phyloP scores from a whole-genome alignment of 805 yeast species.

The Candida coquimbonensis region DNA sequence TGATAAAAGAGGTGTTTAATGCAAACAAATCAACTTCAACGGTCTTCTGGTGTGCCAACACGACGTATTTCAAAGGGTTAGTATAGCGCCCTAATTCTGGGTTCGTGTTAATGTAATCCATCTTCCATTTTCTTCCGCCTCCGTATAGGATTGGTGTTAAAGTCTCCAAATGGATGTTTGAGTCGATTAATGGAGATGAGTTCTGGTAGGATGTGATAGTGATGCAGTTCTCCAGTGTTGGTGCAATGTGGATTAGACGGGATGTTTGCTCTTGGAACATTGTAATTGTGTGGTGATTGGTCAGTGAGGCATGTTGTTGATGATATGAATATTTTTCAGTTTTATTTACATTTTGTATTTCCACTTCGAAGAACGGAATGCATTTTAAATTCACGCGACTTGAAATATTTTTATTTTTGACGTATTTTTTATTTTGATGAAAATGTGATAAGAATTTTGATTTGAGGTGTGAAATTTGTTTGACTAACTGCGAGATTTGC shows the following conservation, averaged over 20 bases:
- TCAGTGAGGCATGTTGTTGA: too few relatives aligned
- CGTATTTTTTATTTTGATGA: too few relatives aligned
- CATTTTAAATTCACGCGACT: too few relatives aligned
- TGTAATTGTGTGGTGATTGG: too few relatives aligned
- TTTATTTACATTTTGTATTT: too few relatives aligned
- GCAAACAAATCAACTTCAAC: conserved; percentile 30
- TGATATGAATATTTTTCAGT: too few relatives aligned
- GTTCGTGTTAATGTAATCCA: conserved; percentile 6
- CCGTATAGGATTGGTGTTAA: conserved; percentile 29
- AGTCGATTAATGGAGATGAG: conserved; percentile 10
- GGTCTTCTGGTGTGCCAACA: conserved; percentile 8
- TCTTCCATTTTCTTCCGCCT: conserved; percentile 33
- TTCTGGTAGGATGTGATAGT: conserved; percentile 12
- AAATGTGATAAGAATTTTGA: too few relatives aligned
- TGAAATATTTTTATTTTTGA: too few relatives aligned
- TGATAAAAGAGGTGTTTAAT: conserved; percentile 27
- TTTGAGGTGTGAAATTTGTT: too few relatives aligned
- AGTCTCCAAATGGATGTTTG: conserved; percentile 14
- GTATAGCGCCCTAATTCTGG: neutral
- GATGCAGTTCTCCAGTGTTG: conserved; percentile 30
- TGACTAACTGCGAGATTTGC: too few relatives aligned
- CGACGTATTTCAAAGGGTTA: conserved; percentile 8
- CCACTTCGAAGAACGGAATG: too few relatives aligned
- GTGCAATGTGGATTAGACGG: conserved; percentile 16
- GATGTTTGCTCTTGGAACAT: too few relatives aligned